Conservation (phyloP, 1,139 yeast genomes). For the Geotrichum restrictum region DNA sequence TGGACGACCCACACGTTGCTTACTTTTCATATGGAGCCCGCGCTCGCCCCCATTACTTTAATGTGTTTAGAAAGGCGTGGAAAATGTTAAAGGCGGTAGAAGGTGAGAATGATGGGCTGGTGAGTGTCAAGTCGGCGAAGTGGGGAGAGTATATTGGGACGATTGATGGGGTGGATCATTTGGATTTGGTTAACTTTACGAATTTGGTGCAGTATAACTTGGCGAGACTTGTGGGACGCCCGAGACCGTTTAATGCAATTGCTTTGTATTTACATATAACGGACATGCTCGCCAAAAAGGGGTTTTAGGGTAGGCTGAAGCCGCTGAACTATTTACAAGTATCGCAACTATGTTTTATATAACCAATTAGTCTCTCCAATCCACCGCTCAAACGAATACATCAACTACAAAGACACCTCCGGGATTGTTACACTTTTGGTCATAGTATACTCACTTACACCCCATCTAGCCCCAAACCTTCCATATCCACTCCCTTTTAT, state of each 20-base stretch:
- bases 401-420: not conserved
- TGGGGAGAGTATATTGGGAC: slow-evolving; percentile 88
- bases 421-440: slow-evolving; percentile 42
- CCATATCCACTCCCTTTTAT: slow-evolving; percentile 51
- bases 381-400: too few species aligned
- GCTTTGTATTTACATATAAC: slow-evolving; percentile 74
- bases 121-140: slow-evolving; percentile 67
- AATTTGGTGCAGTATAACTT: slow-evolving; percentile 47
- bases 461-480: slow-evolving; percentile 51
- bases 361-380: too few species aligned
- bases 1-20: slow-evolving; percentile 56
- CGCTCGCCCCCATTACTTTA: slow-evolving; percentile 60
- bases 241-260: slow-evolving; percentile 61
- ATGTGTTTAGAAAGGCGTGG: slow-evolving; percentile 63
- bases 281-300: slow-evolving; percentile 61
- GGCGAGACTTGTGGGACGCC: slow-evolving; percentile 28
- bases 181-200: slow-evolving; percentile 81
- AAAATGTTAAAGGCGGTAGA: slow-evolving; percentile 48
- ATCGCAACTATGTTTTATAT: not conserved
- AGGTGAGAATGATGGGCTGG: slow-evolving; percentile 79
- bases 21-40: slow-evolving; percentile 84
- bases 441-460: slow-evolving; percentile 45
- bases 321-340: not conserved
- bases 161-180: slow-evolving; percentile 71
- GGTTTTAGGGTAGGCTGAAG: slow-evolving; percentile 48